phyloP scores from a whole-genome alignment of 1,284 basidiomycete species.

The Mrakiaceae sp. region DNA sequence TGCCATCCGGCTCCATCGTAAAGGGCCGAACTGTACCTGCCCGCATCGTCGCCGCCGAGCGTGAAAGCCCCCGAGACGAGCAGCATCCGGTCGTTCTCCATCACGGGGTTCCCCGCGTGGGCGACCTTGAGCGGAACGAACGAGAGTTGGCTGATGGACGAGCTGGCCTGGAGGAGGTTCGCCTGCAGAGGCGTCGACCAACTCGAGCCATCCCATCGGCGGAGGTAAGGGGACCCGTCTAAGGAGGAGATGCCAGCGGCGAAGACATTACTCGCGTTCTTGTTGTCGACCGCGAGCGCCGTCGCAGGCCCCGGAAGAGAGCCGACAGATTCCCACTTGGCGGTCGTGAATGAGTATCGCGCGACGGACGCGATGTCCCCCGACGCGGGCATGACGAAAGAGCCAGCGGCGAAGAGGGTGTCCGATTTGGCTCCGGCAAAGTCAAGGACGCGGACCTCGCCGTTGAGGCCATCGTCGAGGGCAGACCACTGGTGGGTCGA shows the following conservation, averaged over 20 bases:
- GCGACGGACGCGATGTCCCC: slow-evolving; percentile 55
- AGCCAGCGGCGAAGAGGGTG: slow-evolving; percentile 58
- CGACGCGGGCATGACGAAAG: slow-evolving; percentile 49
- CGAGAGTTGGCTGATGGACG: slow-evolving; percentile 66
- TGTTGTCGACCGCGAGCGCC: slow-evolving; percentile 72
- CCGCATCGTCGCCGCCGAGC: slow-evolving; percentile 47
- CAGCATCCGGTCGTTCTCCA: slow-evolving; percentile 78
- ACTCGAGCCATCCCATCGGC: slow-evolving; percentile 64
- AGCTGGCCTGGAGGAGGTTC: slow-evolving; percentile 36
- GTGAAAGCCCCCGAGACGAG: slow-evolving; percentile 74
- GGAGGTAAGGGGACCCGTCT: slow-evolving; percentile 56
- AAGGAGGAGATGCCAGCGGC: slow-evolving; percentile 64
- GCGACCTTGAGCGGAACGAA: slow-evolving; percentile 78
- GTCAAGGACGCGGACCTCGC: slow-evolving; percentile 65
- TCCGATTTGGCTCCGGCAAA: slow-evolving; percentile 69
- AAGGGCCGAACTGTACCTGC: slow-evolving; percentile 69
- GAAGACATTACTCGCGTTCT: slow-evolving; percentile 72
- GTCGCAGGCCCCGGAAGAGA: slow-evolving; percentile 75
- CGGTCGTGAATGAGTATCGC: slow-evolving; percentile 54
- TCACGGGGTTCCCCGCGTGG: slow-evolving; percentile 46
- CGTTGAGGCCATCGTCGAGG: slow-evolving; percentile 66
- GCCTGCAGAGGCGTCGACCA: slow-evolving; percentile 43
- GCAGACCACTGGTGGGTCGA: slow-evolving; percentile 60
- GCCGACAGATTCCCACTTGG: slow-evolving; percentile 49
- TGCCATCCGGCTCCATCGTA: slow-evolving; percentile 76